Evolutionary conservation across 106 monocot genomes (phyloP).

Genomic region (Ottelia alismoides): DNA sequence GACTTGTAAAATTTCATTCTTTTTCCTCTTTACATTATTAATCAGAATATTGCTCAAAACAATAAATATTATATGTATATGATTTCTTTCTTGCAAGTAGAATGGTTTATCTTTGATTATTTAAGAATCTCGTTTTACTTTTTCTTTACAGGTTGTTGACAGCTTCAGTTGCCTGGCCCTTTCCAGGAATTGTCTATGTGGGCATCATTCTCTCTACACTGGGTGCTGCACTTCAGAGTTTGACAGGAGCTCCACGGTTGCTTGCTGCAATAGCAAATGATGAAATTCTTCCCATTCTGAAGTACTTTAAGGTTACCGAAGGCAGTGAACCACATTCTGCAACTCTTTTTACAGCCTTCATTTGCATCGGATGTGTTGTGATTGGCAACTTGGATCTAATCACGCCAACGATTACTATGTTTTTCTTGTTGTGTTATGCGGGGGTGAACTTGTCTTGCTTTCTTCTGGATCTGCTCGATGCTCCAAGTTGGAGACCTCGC

Average conservation of each 20-base stretch:
- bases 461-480: conserved; percentile 94
- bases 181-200: conserved; percentile 77
- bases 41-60: no score
- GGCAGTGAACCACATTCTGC: conserved; percentile 79
- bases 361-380: conserved; percentile 85
- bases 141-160: conserved; percentile 94
- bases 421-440: conserved; percentile 88
- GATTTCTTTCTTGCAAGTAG: no score
- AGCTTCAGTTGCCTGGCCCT: conserved; percentile 88
- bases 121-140: no score
- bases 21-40: no score
- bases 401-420: conserved; percentile 97
- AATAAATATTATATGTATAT: no score
- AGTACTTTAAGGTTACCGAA: conserved; percentile 80
- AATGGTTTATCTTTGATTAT: no score
- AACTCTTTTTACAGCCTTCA: conserved; percentile 84
- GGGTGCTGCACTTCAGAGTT: conserved; percentile 88
- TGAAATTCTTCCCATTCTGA: conserved; percentile 95
- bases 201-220: conserved; percentile 95
- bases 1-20: no score
- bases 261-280: conserved; percentile 97
- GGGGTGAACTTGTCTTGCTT: conserved; percentile 97
- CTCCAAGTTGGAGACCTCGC: conserved; percentile 96
- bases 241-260: conserved; percentile 92
- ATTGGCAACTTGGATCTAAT: conserved; percentile 93